Evolutionary conservation across 2,329 filamentous ascomycete species (phyloP), one percentile per base, ranked within the genome.

Genomic region (Hymenoscyphus scutula): DNA sequence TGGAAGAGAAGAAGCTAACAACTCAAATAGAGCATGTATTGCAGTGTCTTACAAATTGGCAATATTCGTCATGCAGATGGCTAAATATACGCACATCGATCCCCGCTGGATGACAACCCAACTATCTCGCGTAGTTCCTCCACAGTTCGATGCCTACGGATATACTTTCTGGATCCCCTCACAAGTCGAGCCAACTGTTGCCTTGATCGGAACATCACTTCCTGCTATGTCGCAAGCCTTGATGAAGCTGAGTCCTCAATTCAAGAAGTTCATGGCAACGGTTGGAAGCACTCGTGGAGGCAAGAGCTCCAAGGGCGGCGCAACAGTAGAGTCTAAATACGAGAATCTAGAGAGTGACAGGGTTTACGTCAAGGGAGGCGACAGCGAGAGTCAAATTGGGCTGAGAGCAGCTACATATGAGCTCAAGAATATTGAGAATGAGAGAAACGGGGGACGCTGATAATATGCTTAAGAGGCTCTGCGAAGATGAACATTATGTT

Each of bases 91-190:
- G n/a, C 54, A 56, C 30, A 56, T 56, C 17, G 54, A 56, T 32
- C 54, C 54, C 13, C 27, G 54, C 13, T 56, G 54, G 54, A 37
- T 56, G 34, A 56, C 30, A 7, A 56, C 54, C 29, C 29, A 37
- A 38, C 19, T 56, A 23, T 32, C 27, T 32, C 29, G 54, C 27
- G 54, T 41, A 15, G 32, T 56, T 8, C 54, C 54, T 15, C 54
- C 54, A 27, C 54, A 56, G 37, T 56, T 56, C 54, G 54, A 56
- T 19, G 29, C 19, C 30, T 56, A 56, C 23, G 54, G 54, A 38
- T 56, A 56, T 13, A 56, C 54, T 5, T 56, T 56, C 13, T 56
- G 54, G 54, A 56, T 56, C 19, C 54, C 54, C 25, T 56, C 54
- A 38, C 54, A 56, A 38, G 54, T 56, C 19, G 54, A 56, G 32